Evolutionary conservation across 805 yeast genomes (phyloP).

Genomic region (Citeromyces nyonsensis): DNA sequence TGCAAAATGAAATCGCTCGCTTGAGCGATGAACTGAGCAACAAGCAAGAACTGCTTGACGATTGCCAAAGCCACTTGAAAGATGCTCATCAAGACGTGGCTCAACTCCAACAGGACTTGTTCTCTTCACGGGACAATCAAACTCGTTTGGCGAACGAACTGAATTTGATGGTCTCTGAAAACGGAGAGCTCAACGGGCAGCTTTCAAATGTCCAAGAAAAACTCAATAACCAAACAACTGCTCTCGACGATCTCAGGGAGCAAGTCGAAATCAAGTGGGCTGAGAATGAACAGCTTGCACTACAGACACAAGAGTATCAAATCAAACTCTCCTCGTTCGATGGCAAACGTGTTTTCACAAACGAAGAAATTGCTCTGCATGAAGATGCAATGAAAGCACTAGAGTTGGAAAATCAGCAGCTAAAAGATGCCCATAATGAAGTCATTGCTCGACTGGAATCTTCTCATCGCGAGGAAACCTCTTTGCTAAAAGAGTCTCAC

Average conservation of each 20-base stretch:
- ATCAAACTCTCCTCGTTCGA: neutral
- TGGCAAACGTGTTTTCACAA: neutral
- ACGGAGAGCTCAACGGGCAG: neutral
- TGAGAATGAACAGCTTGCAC: neutral
- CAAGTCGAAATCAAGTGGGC: neutral
- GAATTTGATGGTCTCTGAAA: neutral
- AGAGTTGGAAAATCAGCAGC: slow-evolving; percentile 1
- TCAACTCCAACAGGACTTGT: neutral
- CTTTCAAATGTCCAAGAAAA: neutral
- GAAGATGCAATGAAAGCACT: neutral
- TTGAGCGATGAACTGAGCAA: slow-evolving; percentile 2
- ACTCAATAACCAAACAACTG: neutral
- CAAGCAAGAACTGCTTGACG: slow-evolving; percentile 5
- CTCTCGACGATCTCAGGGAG: neutral
- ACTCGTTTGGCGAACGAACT: neutral
- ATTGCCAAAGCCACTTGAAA: slow-evolving; percentile 2
- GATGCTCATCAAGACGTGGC: slow-evolving; percentile 1
- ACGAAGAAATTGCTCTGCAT: neutral
- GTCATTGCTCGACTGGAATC: neutral
- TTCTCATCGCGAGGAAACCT: neutral
- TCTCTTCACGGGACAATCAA: neutral
- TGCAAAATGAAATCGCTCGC: slow-evolving; percentile 1
- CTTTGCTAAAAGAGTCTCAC: neutral
- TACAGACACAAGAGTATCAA: neutral
- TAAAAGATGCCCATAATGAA: neutral